Base-by-base conservation (phyloP, 306 rosid genomes). In the Oxytropis ochrocephala region DNA sequence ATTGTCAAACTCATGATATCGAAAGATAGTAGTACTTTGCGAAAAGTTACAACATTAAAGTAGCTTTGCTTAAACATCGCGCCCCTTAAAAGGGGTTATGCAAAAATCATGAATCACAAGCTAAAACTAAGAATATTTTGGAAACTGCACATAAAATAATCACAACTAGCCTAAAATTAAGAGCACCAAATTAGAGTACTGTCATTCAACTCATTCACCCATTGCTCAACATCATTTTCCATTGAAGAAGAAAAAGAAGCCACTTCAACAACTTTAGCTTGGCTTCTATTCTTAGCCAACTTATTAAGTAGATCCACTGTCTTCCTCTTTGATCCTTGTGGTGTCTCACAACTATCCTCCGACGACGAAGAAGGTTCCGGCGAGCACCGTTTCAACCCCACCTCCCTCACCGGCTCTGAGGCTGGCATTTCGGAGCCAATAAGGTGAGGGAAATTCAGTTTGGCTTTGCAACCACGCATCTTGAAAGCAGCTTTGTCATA, bases 401-500 rank as follows among this genome's bases (percentile, higher is more conserved):
- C 24, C 21, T 43, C 39, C 21, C 3, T 7, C 5, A 32, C 4
- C 4, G 68, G 67, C 21, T 35, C 53, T 2, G 27, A 2, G 0
- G 13, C 18, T 0, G 24, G 5, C 44, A 5, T 0, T 2, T 67
- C 55, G 0, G 38, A 27, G 64, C 56, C 70, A 41, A 76, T 49
- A n/a, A 76, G 75, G 5, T 76, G 75, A 1, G 90, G 90, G 19
- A 86, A 88, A 71, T 88, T 88, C n/a, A 88, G 84, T 69, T 88
- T 88, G 0, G 95, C 95, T 56, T 88, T 88, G 9, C 66, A 52
- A 5, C 91, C 91, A 0, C 89, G 83, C 79, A 88, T 82, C 27
- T 80, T 75, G 42, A 84, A 88, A 46, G 95, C 95, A 1, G 89
- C 95, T 73, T 70, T 80, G 49, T 88, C 95, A 9, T 84, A 88